Evolutionary conservation across 371 early-diverging fungal species (phyloP).

Genomic region (Cokeromyces recurvatus): DNA sequence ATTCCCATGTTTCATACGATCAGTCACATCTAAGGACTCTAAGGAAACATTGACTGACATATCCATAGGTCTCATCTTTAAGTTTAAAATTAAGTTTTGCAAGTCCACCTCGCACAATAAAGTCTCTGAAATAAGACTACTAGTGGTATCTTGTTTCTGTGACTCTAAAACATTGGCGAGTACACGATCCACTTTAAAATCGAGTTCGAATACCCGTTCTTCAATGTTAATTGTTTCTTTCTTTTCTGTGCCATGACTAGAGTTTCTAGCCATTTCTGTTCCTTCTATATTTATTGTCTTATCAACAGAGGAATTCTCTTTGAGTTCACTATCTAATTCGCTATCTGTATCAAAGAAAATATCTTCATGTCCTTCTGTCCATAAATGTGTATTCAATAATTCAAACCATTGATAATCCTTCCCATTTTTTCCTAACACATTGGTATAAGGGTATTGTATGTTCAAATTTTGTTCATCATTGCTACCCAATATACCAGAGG

Average conservation of each 20-base stretch:
- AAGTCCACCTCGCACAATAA: slow-evolving; percentile 70
- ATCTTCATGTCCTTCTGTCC: slow-evolving; percentile 22
- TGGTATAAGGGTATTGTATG: background rate
- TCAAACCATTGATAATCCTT: slow-evolving; percentile 24
- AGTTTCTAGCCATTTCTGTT: slow-evolving; percentile 7
- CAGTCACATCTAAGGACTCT: slow-evolving; percentile 72
- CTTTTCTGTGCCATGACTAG: slow-evolving; percentile 9
- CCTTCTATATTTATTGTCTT: slow-evolving; percentile 15
- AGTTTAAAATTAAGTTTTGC: slow-evolving; percentile 64
- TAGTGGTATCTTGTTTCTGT: slow-evolving; percentile 18
- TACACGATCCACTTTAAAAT: slow-evolving; percentile 71
- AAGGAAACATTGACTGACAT: slow-evolving; percentile 72
- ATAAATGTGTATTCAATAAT: slow-evolving; percentile 31
- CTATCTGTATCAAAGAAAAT: slow-evolving; percentile 29
- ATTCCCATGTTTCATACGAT: slow-evolving; percentile 61
- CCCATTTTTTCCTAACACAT: slow-evolving; percentile 2
- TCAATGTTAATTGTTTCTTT: slow-evolving; percentile 9
- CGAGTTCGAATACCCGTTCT: slow-evolving; percentile 49
- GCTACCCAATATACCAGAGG: slow-evolving; percentile 32
- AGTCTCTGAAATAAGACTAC: slow-evolving; percentile 37
- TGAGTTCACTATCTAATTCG: slow-evolving; percentile 23
- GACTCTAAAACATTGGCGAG: slow-evolving; percentile 57
- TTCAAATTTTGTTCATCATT: background rate
- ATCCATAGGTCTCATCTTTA: slow-evolving; percentile 68
- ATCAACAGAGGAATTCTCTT: slow-evolving; percentile 24